A percentile compares a stretch with the other conserved stretches of the same genome.
These are phyloP conservation scores for Aspergillus sp. DNA, from an alignment of 2,329 filamentous ascomycete genomes.

Conservation along the genomic window DNA sequence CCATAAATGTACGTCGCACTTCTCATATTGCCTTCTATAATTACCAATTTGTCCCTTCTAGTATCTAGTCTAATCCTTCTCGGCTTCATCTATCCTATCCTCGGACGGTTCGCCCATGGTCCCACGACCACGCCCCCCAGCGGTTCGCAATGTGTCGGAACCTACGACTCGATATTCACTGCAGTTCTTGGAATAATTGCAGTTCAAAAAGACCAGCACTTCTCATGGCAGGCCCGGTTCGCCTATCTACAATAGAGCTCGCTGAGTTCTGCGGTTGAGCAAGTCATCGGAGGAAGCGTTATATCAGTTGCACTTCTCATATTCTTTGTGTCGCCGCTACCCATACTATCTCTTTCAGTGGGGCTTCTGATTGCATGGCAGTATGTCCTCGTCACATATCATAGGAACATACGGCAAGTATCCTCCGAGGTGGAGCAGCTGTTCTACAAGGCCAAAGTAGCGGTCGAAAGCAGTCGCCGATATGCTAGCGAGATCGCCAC, in stretches of 20 bases:
- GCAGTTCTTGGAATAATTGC: not conserved
- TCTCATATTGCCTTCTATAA: too few relatives aligned
- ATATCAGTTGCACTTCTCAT: not conserved
- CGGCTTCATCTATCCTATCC: not conserved
- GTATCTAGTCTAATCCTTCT: not conserved
- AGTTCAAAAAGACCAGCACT: not conserved
- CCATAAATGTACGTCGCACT: too few relatives aligned
- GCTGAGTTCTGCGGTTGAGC: not conserved
- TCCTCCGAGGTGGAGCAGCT: not conserved
- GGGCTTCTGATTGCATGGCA: not conserved
- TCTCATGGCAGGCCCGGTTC: not conserved
- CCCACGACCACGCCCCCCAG: not conserved
- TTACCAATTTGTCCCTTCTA: not conserved
- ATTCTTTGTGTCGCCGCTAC: not conserved
- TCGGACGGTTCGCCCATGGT: not conserved
- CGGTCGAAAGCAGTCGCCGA: not conserved
- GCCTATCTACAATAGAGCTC: not conserved
- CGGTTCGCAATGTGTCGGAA: not conserved
- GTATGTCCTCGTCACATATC: not conserved
- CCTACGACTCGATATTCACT: not conserved
- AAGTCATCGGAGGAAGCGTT: not conserved
- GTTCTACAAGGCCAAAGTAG: not conserved
- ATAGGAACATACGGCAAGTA: not conserved
- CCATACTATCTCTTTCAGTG: not conserved
- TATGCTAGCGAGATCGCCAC: not conserved